Evolutionary conservation across 805 yeast genomes (phyloP).

Genomic region (Clavispora fructus): DNA sequence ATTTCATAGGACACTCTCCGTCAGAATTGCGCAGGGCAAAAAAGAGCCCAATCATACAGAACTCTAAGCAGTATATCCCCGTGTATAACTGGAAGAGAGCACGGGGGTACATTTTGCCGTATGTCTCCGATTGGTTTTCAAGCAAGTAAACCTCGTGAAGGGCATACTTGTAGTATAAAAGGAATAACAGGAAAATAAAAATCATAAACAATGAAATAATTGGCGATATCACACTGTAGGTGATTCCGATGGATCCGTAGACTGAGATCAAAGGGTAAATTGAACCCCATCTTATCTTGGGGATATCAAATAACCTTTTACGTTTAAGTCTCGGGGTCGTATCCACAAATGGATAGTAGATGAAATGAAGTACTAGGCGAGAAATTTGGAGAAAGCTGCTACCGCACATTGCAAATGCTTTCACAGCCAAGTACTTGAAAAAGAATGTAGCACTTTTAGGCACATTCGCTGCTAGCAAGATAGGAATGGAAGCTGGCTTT

Average conservation of each 20-base stretch:
- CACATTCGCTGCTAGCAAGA: slow-evolving; percentile 66
- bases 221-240: slow-evolving; percentile 78
- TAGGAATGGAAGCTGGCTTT: slow-evolving; percentile 69
- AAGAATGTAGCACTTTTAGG: slow-evolving; percentile 87
- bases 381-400: slow-evolving; percentile 59
- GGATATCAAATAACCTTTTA: slow-evolving; percentile 37
- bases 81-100: slow-evolving; percentile 74
- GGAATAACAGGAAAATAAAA: slow-evolving; percentile 45
- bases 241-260: slow-evolving; percentile 70
- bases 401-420: slow-evolving; percentile 75
- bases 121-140: slow-evolving; percentile 53
- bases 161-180: slow-evolving; percentile 67
- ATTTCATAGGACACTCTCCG: slow-evolving; percentile 38
- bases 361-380: slow-evolving; percentile 39
- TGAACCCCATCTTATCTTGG: slow-evolving; percentile 69
- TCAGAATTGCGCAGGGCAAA: slow-evolving; percentile 51
- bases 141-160: slow-evolving; percentile 52
- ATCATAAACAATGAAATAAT: slow-evolving; percentile 61
- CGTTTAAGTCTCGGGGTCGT: slow-evolving; percentile 59
- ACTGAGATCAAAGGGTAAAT: slow-evolving; percentile 73
- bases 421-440: slow-evolving; percentile 67
- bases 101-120: slow-evolving; percentile 65
- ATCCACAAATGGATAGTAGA: slow-evolving; percentile 35
- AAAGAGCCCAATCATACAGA: slow-evolving; percentile 72
- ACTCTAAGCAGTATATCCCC: slow-evolving; percentile 78